These are phyloP conservation scores for Crithidia mellificae DNA, from an alignment of 208 protist genomes.

Conservation along the genomic window DNA sequence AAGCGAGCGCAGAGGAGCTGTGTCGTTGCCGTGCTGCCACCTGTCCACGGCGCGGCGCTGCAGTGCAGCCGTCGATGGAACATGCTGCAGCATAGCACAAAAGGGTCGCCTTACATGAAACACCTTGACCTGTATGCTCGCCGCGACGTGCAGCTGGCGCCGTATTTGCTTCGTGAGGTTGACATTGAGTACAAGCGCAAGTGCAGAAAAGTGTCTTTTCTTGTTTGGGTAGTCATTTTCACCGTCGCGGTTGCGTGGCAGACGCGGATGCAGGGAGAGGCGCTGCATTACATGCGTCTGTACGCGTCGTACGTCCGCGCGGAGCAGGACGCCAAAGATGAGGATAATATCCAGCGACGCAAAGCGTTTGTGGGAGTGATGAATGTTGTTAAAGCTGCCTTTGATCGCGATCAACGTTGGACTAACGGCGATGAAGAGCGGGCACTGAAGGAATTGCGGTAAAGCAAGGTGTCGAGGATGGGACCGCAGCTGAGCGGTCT, in stretches of 20 bases:
- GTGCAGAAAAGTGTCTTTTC: slow-evolving; percentile 84
- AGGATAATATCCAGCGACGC: slow-evolving; percentile 76
- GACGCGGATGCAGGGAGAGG: slow-evolving; percentile 74
- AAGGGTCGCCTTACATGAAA: slow-evolving; percentile 87
- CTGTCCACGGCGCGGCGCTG: slow-evolving; percentile 22
- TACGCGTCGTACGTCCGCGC: slow-evolving; percentile 69
- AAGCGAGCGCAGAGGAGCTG: slow-evolving; percentile 19
- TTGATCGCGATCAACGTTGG: slow-evolving; percentile 80
- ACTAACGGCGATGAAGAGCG: slow-evolving; percentile 51
- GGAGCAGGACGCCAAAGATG: slow-evolving; percentile 80
- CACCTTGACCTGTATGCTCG: slow-evolving; percentile 91
- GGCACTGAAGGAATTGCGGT: slow-evolving; percentile 26
- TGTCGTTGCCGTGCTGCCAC: neutral
- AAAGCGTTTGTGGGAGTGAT: slow-evolving; percentile 77
- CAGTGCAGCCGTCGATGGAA: slow-evolving; percentile 47
- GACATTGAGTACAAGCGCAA: slow-evolving; percentile 91
- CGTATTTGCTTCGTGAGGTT: slow-evolving; percentile 88
- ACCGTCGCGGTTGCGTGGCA: slow-evolving; percentile 66
- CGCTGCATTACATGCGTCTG: slow-evolving; percentile 81
- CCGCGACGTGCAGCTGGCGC: slow-evolving; percentile 85
- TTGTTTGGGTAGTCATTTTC: slow-evolving; percentile 81
- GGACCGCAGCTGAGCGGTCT: no score
- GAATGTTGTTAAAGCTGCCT: slow-evolving; percentile 78
- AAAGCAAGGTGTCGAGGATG: no score
- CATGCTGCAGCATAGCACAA: slow-evolving; percentile 81